Evolutionary conservation across 768 basidiomycete species (phyloP), one percentile per base, ranked within the genome.

Genomic region (Mycena rebaudengoi): DNA sequence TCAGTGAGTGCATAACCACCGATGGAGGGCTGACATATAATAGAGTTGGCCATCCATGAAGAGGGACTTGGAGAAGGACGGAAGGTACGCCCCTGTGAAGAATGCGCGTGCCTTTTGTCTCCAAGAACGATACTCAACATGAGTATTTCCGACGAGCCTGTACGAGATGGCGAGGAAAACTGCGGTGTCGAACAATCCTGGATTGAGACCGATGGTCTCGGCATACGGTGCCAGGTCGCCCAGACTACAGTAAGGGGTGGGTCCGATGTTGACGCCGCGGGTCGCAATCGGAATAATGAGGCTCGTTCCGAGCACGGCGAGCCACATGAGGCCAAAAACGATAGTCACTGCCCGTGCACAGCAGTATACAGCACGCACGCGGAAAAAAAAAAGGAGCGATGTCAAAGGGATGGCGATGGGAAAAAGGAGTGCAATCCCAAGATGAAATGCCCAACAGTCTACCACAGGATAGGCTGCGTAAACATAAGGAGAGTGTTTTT

Each of bases 331-430:
- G 33, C 26, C 21, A 23, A 60, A 60, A 40, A 51, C 20, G 21
- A 33, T 2, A 30, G 48, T 60, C 1, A 44, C 18, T 2, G 25
- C 3, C 7, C 29, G 46, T 1, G 4, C 21, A 1, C 6, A 3
- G 48, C 29, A 3, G 40, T 50, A 60, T 14, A 60, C 23, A 5
- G 48, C 40, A 5, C 46, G 46, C 16, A 60, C 48, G 8, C 58
- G 58, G 58, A 51, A 43, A 21, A 60, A 50, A n/a, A 60, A 60
- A 11, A 60, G 58, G 8, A 41, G 46, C 0, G 58, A 39, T n/a
- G 58, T 60, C 14, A 21, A 30, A 7, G 28, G 28, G 21, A 32
- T 20, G 0, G 57, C 35, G 28, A 50, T 16, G 3, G 46, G 30
- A 16, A 33, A 56, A 8, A 56, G 20, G 20, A 5, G 18, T 21